phyloP scores from a whole-genome alignment of 139 green algal genomes.

The Ettlia oleoabundans region DNA sequence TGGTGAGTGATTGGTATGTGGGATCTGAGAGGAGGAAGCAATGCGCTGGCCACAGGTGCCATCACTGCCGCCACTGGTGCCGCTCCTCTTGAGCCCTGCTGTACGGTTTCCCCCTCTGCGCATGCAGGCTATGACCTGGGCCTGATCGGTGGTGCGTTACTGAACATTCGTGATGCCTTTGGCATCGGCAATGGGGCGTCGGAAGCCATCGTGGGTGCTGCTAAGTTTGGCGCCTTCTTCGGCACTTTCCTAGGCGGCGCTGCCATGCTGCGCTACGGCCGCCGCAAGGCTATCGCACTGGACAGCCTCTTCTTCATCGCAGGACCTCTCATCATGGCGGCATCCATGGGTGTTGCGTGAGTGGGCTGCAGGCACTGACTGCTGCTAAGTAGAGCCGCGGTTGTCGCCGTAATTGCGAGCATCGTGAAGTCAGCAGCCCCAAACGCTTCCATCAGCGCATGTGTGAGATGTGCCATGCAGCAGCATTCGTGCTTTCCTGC shows the following conservation, averaged over 20 bases:
- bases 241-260: constrained; percentile 80
- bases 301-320: constrained; percentile 69
- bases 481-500: neutral
- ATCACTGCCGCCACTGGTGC: neutral
- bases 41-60: neutral
- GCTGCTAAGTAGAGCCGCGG: too few relatives aligned
- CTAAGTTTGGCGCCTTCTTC: constrained; percentile 80
- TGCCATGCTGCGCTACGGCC: constrained; percentile 79
- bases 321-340: constrained; percentile 80
- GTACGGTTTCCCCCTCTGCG: neutral
- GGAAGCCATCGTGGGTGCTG: constrained; percentile 74
- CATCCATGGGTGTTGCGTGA: constrained; percentile 50
- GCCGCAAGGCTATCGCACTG: constrained; percentile 66
- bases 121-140: constrained; percentile 59
- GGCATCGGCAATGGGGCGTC: constrained; percentile 29
- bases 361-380: neutral
- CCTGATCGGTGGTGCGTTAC: constrained; percentile 68
- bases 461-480: neutral
- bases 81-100: neutral
- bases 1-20: neutral
- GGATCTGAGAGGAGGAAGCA: neutral
- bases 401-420: too few relatives aligned
- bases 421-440: too few relatives aligned
- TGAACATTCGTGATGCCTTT: constrained; percentile 68
- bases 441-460: too few relatives aligned